phyloP scores from a whole-genome alignment of 805 yeast species.

The Monosporozyma unispora region DNA sequence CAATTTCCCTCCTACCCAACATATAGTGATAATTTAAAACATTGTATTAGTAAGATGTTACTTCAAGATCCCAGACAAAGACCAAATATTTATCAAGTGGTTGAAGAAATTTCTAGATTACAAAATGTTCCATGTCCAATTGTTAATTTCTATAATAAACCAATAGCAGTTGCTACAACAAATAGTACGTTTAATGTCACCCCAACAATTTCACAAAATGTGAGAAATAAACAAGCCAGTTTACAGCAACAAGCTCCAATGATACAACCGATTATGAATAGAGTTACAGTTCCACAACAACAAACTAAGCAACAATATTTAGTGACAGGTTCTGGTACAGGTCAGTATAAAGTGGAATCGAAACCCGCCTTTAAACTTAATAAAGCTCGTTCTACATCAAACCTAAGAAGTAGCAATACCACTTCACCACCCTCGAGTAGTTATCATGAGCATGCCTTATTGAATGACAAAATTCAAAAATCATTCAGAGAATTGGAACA shows the following conservation, averaged over 20 bases:
- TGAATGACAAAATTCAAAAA: neutral
- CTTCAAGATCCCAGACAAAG: slow-evolving; percentile 60
- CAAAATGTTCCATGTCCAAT: slow-evolving; percentile 41
- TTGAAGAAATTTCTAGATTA: slow-evolving; percentile 60
- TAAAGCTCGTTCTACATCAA: slow-evolving; percentile 1
- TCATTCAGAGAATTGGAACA: neutral
- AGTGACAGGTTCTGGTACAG: neutral
- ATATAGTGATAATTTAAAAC: slow-evolving; percentile 54
- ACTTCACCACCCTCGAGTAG: neutral
- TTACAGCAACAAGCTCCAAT: too few species aligned
- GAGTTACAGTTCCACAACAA: neutral
- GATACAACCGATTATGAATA: neutral
- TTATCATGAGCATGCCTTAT: neutral
- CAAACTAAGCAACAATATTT: neutral
- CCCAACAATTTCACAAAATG: neutral
- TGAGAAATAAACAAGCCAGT: neutral
- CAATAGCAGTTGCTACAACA: neutral
- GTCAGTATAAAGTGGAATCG: neutral
- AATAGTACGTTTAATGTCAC: neutral
- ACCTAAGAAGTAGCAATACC: neutral
- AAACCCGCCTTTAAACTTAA: neutral
- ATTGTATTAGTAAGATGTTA: slow-evolving; percentile 51
- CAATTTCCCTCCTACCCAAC: slow-evolving; percentile 46
- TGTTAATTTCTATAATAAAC: slow-evolving; percentile 27
- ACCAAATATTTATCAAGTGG: slow-evolving; percentile 63